Conservation (phyloP, 148 eudicot species). For the Amaranthus hypochondriacus region DNA sequence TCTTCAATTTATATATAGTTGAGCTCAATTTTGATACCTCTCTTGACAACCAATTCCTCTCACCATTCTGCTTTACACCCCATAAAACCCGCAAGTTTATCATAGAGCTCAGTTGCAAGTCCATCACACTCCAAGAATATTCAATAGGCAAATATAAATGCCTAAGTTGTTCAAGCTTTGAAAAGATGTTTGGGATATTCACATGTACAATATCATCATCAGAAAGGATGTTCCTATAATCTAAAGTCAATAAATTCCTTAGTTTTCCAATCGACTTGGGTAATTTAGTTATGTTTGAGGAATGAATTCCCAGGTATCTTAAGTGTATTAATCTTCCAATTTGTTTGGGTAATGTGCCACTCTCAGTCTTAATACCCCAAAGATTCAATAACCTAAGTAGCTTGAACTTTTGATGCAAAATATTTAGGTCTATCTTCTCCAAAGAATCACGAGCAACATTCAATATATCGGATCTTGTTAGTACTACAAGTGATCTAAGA, state of each 20-base stretch:
- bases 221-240: constrained; percentile 4
- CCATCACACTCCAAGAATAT: constrained; percentile 9
- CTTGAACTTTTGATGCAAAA: background rate
- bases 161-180: constrained; percentile 15
- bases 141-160: constrained; percentile 23
- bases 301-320: constrained; percentile 11
- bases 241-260: constrained; percentile 11
- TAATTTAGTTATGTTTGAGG: constrained; percentile 1
- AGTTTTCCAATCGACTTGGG: constrained; percentile 8
- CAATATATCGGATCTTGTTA: background rate
- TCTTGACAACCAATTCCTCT: background rate
- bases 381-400: constrained; percentile 1
- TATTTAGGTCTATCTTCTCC: background rate
- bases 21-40: constrained; percentile 16
- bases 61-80: constrained; percentile 16
- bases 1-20: constrained; percentile 4
- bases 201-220: background rate
- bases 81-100: constrained; percentile 17
- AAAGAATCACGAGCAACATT: background rate
- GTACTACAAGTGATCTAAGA: constrained; percentile 6
- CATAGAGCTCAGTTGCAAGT: constrained; percentile 10
- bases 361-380: constrained; percentile 8
- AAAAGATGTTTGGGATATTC: constrained; percentile 5
- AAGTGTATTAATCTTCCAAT: constrained; percentile 21
- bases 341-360: constrained; percentile 8